Base-by-base conservation (phyloP, 2,329 filamentous ascomycete genomes). In the Colletotrichum plurivorum region DNA sequence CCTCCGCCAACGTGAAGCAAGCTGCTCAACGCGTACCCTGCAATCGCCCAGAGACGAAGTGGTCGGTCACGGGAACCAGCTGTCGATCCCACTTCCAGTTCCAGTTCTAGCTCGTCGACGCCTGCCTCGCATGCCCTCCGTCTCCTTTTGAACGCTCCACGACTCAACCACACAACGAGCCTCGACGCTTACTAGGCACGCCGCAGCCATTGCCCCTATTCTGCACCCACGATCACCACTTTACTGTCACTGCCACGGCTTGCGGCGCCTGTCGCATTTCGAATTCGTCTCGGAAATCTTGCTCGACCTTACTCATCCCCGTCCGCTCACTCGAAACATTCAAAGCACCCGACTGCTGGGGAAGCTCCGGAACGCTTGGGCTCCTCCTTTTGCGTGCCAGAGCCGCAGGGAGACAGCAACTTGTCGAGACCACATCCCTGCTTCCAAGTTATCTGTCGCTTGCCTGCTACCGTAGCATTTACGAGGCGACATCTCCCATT, bases 351-450 rank as follows among this genome's bases (percentile, higher is more conserved):
- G 41, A 67, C 66, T 61, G 62, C 62, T 53, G 55, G 67, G 61
- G 67, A 31, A 61, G 62, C 67, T 69, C 67, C 62, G 62, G 51
- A 56, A 61, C 67, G 67, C 67, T 66, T 65, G 55, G 62, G 67
- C 60, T 45, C 39, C 22, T 55, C 27, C 54, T 45, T 56, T 43
- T 31, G 43, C 41, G 55, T 51, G 20, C 51, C 52, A 41, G 27
- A 56, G 27, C 51, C 51, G 57, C 31, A 69, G 49, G 55, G 51
- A 55, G 54, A 31, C 10, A 31, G 22, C 62, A 46, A 22, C n/a
- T 13, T 43, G 51, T 41, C 55, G 43, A 55, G n/a, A 46, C n/a
- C 41, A 22, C 48, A 66, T 52, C 62, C 51, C 63, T 55, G 56
- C 56, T 25, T 51, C 31, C 12, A 16, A 9, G 10, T 55, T 41